These are phyloP conservation scores for Pseudohyphozyma bogoriensis DNA, from an alignment of 768 basidiomycete genomes.

Conservation along the genomic window DNA sequence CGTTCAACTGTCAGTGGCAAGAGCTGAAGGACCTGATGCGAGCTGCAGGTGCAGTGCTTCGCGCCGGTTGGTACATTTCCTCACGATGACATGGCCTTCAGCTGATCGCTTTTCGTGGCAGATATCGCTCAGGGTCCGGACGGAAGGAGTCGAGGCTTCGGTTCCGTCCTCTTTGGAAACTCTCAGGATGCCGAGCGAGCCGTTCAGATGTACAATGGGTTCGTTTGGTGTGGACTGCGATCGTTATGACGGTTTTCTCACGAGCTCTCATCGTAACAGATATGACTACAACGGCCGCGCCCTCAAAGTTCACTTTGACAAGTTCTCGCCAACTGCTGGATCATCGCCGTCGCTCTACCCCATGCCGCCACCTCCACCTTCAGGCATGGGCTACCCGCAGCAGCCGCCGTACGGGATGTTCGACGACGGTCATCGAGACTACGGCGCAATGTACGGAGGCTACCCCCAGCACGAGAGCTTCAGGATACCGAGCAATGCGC, in stretches of 20 bases:
- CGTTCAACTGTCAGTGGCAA: slow-evolving; percentile 94
- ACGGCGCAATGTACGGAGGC: no score
- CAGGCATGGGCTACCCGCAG: not conserved
- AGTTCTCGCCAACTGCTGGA: slow-evolving; percentile 42
- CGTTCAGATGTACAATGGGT: slow-evolving; percentile 79
- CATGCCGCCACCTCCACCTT: not conserved
- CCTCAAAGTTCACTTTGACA: slow-evolving; percentile 86
- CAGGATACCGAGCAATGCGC: no score
- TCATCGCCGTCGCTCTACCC: not conserved
- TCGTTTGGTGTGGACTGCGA: not conserved
- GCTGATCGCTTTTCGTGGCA: not conserved
- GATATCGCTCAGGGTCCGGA: slow-evolving; percentile 81
- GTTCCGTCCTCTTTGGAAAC: slow-evolving; percentile 76
- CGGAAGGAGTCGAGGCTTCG: slow-evolving; percentile 82
- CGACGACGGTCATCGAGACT: not conserved
- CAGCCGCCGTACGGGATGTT: not conserved
- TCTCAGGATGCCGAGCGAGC: slow-evolving; percentile 77
- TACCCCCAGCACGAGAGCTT: no score
- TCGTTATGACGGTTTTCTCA: not conserved
- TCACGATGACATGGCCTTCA: not conserved
- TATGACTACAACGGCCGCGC: slow-evolving; percentile 78
- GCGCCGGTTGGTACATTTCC: slow-evolving; percentile 45
- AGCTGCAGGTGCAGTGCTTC: slow-evolving; percentile 74
- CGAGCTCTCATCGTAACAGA: slow-evolving; percentile 42
- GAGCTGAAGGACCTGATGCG: slow-evolving; percentile 94